Conservation (phyloP, 2,329 filamentous ascomycete species). For the Colletotrichum limetticola region DNA sequence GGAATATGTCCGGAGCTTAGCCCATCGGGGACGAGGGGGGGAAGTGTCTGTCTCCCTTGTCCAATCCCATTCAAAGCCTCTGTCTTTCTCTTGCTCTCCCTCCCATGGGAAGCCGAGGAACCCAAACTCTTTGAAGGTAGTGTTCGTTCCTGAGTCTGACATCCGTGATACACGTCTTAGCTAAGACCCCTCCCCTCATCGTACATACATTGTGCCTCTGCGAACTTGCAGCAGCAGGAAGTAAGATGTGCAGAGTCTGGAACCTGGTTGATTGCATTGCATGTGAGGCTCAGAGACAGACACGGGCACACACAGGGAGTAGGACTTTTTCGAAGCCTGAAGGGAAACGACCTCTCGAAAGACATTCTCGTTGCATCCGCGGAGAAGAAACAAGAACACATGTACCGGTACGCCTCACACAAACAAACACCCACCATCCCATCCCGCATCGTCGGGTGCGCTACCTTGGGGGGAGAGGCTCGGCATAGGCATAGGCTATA, state of each 20-base stretch:
- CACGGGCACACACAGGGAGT: neutral
- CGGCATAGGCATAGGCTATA: slow-evolving; percentile 3
- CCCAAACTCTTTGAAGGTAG: neutral
- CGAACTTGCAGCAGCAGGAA: slow-evolving; percentile 10
- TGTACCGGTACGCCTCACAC: neutral
- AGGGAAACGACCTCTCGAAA: neutral
- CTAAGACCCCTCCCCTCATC: slow-evolving; percentile 4
- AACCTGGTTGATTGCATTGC: neutral
- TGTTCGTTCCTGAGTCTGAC: slow-evolving; percentile 25
- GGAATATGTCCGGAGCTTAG: slow-evolving; percentile 25
- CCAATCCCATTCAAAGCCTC: neutral
- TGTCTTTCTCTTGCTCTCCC: too few species aligned
- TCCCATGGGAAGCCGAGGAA: neutral
- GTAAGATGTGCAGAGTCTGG: neutral
- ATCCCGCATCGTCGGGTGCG: neutral
- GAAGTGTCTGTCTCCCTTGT: neutral
- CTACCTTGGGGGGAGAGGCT: slow-evolving; percentile 5
- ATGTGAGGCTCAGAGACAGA: slow-evolving; percentile 1
- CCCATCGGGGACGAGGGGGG: neutral
- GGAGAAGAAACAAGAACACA: neutral
- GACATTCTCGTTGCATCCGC: neutral
- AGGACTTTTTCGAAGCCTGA: neutral
- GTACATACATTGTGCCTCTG: slow-evolving; percentile 1
- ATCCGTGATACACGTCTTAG: slow-evolving; percentile 29
- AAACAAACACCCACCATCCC: neutral